phyloP scores from a whole-genome alignment of 2,329 filamentous ascomycete species.

The Ophiostoma populinum region DNA sequence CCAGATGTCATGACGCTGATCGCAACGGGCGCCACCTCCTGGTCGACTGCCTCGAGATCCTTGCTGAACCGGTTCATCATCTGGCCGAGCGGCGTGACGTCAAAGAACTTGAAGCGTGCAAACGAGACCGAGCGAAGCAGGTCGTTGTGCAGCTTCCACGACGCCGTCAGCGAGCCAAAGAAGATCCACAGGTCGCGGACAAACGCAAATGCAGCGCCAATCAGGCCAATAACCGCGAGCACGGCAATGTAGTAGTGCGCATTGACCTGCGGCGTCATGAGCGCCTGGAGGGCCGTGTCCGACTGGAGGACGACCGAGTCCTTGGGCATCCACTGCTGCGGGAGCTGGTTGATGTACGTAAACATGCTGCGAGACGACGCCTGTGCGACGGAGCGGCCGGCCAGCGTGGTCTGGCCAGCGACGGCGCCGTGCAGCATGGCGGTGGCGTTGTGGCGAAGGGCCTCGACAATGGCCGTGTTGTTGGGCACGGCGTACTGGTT shows the following conservation, averaged over 20 bases:
- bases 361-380: background rate
- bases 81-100: constrained; percentile 86
- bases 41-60: constrained; percentile 85
- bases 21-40: constrained; percentile 85
- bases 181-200: constrained; percentile 78
- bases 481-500: constrained; percentile 55
- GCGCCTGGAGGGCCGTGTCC: constrained; percentile 13
- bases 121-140: constrained; percentile 67
- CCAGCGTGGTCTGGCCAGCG: constrained; percentile 2
- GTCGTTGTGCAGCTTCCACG: constrained; percentile 62
- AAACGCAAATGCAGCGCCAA: constrained; percentile 67
- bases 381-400: constrained; percentile 6
- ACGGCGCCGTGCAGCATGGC: background rate
- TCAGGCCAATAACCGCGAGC: constrained; percentile 63
- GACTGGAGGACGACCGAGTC: constrained; percentile 23
- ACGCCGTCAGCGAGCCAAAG: constrained; percentile 77
- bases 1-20: constrained; percentile 55
- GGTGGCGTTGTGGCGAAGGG: constrained; percentile 1
- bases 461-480: background rate
- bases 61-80: constrained; percentile 98
- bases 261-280: constrained; percentile 42
- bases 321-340: constrained; percentile 9
- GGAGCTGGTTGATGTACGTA: background rate
- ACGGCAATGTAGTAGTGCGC: constrained; percentile 68
- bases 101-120: constrained; percentile 95